Percentiles rank a stretch among this genome's conserved stretches.
Evolutionary conservation across 1,284 basidiomycete species (phyloP).

Genomic region (Ceratobasidium sp.): DNA sequence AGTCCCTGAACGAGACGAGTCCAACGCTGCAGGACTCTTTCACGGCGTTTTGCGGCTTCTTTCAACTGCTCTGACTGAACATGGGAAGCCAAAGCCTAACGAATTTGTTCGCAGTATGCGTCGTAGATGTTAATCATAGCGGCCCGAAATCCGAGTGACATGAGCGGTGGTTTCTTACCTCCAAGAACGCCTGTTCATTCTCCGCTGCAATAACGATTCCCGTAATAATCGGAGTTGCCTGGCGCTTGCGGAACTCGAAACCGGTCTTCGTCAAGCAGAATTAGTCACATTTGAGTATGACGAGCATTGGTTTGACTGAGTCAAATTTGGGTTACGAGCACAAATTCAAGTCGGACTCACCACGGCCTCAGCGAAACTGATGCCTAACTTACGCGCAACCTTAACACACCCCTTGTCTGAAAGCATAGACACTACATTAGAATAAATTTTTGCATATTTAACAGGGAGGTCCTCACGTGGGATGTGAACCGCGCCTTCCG

Average conservation of each 20-base stretch:
- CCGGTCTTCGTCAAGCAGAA: constrained; percentile 75
- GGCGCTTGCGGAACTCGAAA: constrained; percentile 93
- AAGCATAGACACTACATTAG: constrained; percentile 38
- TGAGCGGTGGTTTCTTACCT: constrained; percentile 58
- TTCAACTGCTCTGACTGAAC: constrained; percentile 79
- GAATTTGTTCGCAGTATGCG: constrained; percentile 14
- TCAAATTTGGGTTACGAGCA: not conserved
- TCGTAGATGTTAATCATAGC: not conserved
- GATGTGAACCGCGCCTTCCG: constrained; percentile 82
- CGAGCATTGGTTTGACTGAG: not conserved
- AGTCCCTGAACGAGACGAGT: constrained; percentile 84
- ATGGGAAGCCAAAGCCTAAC: constrained; percentile 81
- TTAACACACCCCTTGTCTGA: constrained; percentile 89
- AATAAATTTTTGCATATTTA: constrained; percentile 19
- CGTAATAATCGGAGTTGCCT: constrained; percentile 81
- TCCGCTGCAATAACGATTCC: constrained; percentile 88
- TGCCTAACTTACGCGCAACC: constrained; percentile 82
- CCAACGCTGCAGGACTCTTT: constrained; percentile 88
- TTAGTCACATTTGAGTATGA: not conserved
- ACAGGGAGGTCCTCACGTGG: constrained; percentile 66
- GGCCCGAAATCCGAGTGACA: constrained; percentile 18
- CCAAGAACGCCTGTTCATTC: constrained; percentile 75
- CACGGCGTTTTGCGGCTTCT: constrained; percentile 75
- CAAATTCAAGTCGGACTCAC: constrained; percentile 54
- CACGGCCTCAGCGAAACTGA: constrained; percentile 93